These are phyloP conservation scores for Teratosphaeria epicoccoides DNA, from an alignment of 2,329 filamentous ascomycete species.

Conservation along the genomic window DNA sequence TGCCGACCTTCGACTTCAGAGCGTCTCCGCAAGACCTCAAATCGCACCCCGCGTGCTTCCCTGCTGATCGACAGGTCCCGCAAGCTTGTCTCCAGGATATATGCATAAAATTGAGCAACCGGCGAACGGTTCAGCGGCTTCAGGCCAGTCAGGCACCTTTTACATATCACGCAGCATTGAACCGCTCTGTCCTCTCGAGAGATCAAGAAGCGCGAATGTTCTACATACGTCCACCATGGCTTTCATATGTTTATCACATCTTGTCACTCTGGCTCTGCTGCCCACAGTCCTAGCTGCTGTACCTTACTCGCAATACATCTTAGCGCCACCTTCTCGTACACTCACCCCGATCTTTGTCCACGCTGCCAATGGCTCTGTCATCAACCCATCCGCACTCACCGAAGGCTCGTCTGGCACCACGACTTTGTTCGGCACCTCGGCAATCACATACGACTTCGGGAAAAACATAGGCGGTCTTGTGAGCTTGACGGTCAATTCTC, in stretches of 20 bases:
- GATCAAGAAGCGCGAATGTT: not conserved
- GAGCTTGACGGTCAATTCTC: constrained; percentile 32
- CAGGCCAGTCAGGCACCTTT: not conserved
- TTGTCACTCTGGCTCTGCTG: not conserved
- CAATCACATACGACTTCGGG: constrained; percentile 30
- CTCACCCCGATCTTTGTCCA: constrained; percentile 25
- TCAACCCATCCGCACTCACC: constrained; percentile 23
- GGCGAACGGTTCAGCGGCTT: not conserved
- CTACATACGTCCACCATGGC: not conserved
- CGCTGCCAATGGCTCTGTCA: constrained; percentile 29
- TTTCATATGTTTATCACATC: not conserved
- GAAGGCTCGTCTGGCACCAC: constrained; percentile 17
- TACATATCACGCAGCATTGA: no score
- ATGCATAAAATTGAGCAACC: no score
- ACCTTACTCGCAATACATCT: constrained; percentile 29
- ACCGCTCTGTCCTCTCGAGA: no score
- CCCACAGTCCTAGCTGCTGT: not conserved
- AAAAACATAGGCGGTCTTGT: constrained; percentile 33
- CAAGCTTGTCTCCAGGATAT: no score
- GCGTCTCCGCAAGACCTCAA: not conserved
- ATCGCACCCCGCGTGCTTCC: not conserved
- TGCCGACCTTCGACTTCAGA: not conserved
- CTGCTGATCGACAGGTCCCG: not conserved
- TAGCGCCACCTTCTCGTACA: constrained; percentile 28
- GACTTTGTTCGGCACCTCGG: constrained; percentile 24